Percentiles rank a stretch among this genome's conserved stretches.
These are phyloP conservation scores for Curvularia sp. DNA, from an alignment of 2,329 filamentous ascomycete genomes.

Conservation along the genomic window DNA sequence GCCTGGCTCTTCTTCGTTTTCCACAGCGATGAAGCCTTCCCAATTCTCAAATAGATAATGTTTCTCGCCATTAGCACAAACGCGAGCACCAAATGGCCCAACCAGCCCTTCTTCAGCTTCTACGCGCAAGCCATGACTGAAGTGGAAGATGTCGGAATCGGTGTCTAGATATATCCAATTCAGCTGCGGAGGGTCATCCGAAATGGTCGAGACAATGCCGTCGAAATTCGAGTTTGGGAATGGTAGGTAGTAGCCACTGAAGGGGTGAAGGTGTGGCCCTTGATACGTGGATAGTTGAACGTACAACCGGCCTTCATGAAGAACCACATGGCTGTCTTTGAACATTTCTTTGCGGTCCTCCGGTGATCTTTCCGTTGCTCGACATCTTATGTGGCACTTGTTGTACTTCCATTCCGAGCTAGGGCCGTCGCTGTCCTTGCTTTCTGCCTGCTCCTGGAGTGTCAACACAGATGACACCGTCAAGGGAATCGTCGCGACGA, in stretches of 20 bases:
- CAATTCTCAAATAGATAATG: constrained; percentile 61
- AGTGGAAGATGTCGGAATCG: constrained; percentile 53
- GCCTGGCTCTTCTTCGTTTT: constrained; percentile 54
- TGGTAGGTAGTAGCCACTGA: constrained; percentile 57
- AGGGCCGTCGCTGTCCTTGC: constrained; percentile 21
- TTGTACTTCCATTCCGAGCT: constrained; percentile 31
- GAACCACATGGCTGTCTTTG: constrained; percentile 22
- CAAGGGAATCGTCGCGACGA: constrained; percentile 29
- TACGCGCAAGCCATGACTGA: constrained; percentile 62
- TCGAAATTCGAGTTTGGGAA: constrained; percentile 55
- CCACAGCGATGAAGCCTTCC: constrained; percentile 63
- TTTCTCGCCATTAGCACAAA: constrained; percentile 71
- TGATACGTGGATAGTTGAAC: constrained; percentile 31
- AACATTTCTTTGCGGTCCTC: constrained; percentile 30
- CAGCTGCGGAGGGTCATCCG: constrained; percentile 63
- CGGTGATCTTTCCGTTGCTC: constrained; percentile 25
- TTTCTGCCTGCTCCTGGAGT: constrained; percentile 31
- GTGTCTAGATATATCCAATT: constrained; percentile 73
- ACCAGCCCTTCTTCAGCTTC: constrained; percentile 64
- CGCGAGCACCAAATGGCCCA: constrained; percentile 62
- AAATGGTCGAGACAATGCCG: constrained; percentile 58
- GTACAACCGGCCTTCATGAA: constrained; percentile 27
- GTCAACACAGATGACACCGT: constrained; percentile 28
- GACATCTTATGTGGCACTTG: constrained; percentile 30
- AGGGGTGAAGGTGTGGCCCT: constrained; percentile 47